Evolutionary conservation across 768 basidiomycete genomes (phyloP).

Genomic region (Boletus pseudo-olivaceus): DNA sequence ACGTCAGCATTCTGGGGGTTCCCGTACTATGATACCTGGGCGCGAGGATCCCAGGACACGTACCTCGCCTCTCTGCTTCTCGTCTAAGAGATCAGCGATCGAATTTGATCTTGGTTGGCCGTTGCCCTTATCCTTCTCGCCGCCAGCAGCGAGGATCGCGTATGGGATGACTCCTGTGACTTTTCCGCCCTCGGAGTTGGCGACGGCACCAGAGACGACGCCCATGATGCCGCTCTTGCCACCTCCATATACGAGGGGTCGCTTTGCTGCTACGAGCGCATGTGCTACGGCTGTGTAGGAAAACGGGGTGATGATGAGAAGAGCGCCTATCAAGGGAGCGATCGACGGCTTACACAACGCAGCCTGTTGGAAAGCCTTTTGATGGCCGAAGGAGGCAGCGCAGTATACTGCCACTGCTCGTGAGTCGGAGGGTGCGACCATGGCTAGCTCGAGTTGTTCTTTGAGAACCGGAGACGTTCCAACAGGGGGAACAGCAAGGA

Average conservation of each 20-base stretch:
- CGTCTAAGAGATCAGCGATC: slow-evolving; percentile 26
- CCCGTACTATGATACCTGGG: neutral
- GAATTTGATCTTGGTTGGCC: slow-evolving; percentile 17
- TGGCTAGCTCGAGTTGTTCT: slow-evolving; percentile 16
- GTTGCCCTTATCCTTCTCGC: slow-evolving; percentile 51
- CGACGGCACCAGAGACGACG: slow-evolving; percentile 60
- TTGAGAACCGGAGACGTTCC: neutral
- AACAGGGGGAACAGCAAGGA: neutral
- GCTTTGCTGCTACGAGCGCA: slow-evolving; percentile 58
- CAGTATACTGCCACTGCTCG: slow-evolving; percentile 78
- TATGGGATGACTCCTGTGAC: slow-evolving; percentile 78
- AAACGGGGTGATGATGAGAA: neutral
- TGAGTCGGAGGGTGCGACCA: slow-evolving; percentile 31
- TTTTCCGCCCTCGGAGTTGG: slow-evolving; percentile 57
- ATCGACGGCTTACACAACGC: slow-evolving; percentile 57
- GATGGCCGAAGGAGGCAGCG: slow-evolving; percentile 67
- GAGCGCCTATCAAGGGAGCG: neutral
- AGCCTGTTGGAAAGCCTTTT: slow-evolving; percentile 59
- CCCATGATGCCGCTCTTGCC: slow-evolving; percentile 88
- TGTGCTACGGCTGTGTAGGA: slow-evolving; percentile 58
- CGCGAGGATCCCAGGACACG: slow-evolving; percentile 9
- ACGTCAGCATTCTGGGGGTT: slow-evolving; percentile 10
- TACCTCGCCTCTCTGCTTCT: slow-evolving; percentile 35
- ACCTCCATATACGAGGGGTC: slow-evolving; percentile 84
- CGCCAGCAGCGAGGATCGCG: slow-evolving; percentile 67